phyloP scores from a whole-genome alignment of 2,329 filamentous ascomycete genomes.

The Nigrospora oryzae region DNA sequence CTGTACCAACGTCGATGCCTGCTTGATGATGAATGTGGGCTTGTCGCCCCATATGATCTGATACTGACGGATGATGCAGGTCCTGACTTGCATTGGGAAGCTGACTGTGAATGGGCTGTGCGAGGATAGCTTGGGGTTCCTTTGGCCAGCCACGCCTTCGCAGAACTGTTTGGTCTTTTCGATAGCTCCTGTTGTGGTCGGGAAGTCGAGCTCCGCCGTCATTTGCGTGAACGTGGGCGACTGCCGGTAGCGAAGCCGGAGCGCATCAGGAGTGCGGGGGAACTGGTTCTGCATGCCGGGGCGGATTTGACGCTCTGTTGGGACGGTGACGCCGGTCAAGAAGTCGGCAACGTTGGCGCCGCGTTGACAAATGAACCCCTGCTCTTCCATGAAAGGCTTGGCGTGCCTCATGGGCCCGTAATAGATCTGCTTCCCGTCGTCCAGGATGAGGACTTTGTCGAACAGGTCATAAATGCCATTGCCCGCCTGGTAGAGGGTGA shows the following conservation, averaged over 20 bases:
- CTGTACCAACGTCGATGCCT: constrained; percentile 16
- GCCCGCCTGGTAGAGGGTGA: constrained; percentile 5
- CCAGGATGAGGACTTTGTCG: constrained; percentile 43
- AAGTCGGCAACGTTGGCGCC: constrained; percentile 63
- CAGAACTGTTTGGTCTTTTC: constrained; percentile 1
- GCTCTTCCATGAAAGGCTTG: constrained; percentile 49
- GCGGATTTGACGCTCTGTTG: constrained; percentile 51
- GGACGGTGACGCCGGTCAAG: constrained; percentile 54
- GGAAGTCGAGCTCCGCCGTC: constrained; percentile 1
- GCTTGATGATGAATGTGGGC: constrained; percentile 16
- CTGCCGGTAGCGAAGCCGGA: constrained; percentile 17
- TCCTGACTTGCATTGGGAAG: constrained; percentile 37
- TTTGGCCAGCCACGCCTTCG: neutral
- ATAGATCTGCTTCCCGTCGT: constrained; percentile 60
- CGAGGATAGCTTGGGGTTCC: constrained; percentile 34
- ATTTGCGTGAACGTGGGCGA: neutral
- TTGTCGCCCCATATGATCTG: constrained; percentile 18
- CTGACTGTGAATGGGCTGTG: constrained; percentile 36
- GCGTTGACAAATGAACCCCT: constrained; percentile 50
- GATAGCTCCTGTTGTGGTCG: neutral
- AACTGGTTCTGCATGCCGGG: constrained; percentile 46
- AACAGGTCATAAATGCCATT: constrained; percentile 2
- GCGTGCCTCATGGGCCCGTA: constrained; percentile 52
- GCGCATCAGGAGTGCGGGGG: constrained; percentile 51
- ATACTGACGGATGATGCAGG: constrained; percentile 27